Percentiles rank a stretch among this genome's conserved stretches.
phyloP scores from a whole-genome alignment of 306 rosid species.

The Alnus glutinosa region DNA sequence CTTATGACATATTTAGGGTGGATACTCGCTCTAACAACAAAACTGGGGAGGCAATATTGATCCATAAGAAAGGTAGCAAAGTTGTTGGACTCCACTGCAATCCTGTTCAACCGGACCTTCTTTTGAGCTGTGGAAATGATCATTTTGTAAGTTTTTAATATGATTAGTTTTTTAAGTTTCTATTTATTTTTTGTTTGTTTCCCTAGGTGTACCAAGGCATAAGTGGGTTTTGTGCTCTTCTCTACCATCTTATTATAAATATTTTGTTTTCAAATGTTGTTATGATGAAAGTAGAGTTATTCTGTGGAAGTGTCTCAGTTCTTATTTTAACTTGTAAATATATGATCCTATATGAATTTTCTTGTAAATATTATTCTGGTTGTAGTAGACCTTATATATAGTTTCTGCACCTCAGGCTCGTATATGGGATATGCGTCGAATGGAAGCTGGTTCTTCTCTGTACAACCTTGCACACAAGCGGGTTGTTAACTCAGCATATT shows the following conservation, averaged over 20 bases:
- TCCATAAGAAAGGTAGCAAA: conserved; percentile 86
- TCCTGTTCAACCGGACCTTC: conserved; percentile 89
- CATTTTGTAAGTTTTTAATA: conserved; percentile 69
- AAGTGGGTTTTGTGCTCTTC: background rate
- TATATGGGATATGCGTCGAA: conserved; percentile 82
- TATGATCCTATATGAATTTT: conserved; percentile 4
- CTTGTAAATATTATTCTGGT: background rate
- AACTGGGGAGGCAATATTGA: conserved; percentile 66
- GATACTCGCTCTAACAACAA: conserved; percentile 70
- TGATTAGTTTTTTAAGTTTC: background rate
- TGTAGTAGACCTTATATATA: conserved; percentile 14
- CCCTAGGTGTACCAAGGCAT: background rate
- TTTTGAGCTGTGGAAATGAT: conserved; percentile 91
- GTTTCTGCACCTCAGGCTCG: conserved; percentile 67
- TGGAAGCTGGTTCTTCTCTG: conserved; percentile 67
- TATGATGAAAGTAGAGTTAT: background rate
- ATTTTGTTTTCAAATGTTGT: background rate
- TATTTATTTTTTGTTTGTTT: background rate
- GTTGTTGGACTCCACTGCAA: conserved; percentile 92
- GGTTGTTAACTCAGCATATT: conserved; percentile 91
- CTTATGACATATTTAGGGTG: conserved; percentile 48
- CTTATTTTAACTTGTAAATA: background rate
- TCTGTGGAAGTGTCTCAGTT: background rate
- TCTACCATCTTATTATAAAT: background rate
- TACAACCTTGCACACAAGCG: conserved; percentile 65